Base-by-base conservation (phyloP, 2,329 filamentous ascomycete genomes). In the Camillea tinctor region DNA sequence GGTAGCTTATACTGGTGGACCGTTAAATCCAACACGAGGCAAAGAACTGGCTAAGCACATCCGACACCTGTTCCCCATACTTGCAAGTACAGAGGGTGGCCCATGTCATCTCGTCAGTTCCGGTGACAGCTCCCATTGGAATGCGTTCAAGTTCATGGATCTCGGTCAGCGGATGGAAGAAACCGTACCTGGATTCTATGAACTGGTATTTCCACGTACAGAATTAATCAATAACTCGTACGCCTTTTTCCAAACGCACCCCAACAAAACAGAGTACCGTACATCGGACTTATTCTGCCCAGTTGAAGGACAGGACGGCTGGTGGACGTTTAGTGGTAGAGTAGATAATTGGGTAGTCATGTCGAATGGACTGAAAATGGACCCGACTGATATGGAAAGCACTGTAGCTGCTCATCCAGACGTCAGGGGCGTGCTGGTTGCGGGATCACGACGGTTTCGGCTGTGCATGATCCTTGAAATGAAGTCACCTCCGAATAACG, bases 331-430 rank as follows among this genome's bases (percentile, higher is more conserved):
- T 55, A 77, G 74, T 26, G 77, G 76, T 3, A 75, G 75, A 64
- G 76, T 72, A 54, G 75, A 75, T 63, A 77, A 78, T 6, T 75
- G 74, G 59, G 75, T 74, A 3, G 74, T 74, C n/a, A 76, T 76
- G 54, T 73, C 76, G 49, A 77, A 73, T 22, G 73, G 73, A 1
- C 71, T 74, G 1, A 77, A 70, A 50, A 72, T 73, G 50, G 74
- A 76, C 3, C 74, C 75, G 1, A 76, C 67, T 4, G 77, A 64
- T n/a, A 77, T 71, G 54, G 76, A 72, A 71, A 72, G 77, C n/a
- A 72, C 62, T 0, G 77, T 75, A 13, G 74, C 73, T 1, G 24
- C 59, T 3, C 58, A 62, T 40, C 59, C 60, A 3, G 52, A 59
- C 50, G 54, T 66, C 51, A 53, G 1, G n/a, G 62, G 59, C 2